phyloP scores from a whole-genome alignment of 352 stramenopile species.

The Pythium rhizo-oryzae region DNA sequence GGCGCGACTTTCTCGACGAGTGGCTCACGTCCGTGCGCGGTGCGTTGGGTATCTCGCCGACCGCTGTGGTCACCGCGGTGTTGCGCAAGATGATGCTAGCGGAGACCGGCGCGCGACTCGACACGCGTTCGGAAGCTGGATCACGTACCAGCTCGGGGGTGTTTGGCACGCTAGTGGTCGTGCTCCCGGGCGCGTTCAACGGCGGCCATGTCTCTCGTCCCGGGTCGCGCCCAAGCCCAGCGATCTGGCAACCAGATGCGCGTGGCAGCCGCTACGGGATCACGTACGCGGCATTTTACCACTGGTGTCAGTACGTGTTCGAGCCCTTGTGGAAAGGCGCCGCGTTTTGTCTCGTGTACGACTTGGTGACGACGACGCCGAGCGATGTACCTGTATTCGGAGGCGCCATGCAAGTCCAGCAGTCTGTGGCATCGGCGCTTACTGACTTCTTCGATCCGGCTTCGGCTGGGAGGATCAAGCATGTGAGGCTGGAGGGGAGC shows the following conservation, averaged over 20 bases:
- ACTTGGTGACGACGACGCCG: too few relatives aligned
- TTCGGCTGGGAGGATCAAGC: background rate
- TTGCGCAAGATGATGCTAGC: slow-evolving; percentile 48
- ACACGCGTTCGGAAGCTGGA: slow-evolving; percentile 32
- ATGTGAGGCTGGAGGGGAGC: background rate
- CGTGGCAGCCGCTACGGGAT: background rate
- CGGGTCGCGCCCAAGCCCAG: background rate
- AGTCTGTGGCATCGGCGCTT: background rate
- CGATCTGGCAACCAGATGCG: background rate
- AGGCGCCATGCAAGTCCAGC: background rate
- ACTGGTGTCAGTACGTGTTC: background rate
- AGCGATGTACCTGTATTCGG: too few relatives aligned
- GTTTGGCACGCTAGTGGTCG: slow-evolving; percentile 45
- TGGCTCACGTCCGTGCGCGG: background rate
- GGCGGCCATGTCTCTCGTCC: slow-evolving; percentile 19
- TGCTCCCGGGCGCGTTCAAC: slow-evolving; percentile 34
- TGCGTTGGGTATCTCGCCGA: slow-evolving; percentile 1
- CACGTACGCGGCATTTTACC: background rate
- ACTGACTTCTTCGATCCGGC: background rate
- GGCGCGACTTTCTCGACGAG: slow-evolving; percentile 1
- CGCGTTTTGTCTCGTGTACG: background rate
- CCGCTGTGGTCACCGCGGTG: background rate
- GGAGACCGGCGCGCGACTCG: slow-evolving; percentile 13
- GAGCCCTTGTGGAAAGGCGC: background rate
- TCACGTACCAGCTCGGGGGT: slow-evolving; percentile 44